Base-by-base conservation (phyloP, 2,329 filamentous ascomycete species). In the Gyromitra esculenta region DNA sequence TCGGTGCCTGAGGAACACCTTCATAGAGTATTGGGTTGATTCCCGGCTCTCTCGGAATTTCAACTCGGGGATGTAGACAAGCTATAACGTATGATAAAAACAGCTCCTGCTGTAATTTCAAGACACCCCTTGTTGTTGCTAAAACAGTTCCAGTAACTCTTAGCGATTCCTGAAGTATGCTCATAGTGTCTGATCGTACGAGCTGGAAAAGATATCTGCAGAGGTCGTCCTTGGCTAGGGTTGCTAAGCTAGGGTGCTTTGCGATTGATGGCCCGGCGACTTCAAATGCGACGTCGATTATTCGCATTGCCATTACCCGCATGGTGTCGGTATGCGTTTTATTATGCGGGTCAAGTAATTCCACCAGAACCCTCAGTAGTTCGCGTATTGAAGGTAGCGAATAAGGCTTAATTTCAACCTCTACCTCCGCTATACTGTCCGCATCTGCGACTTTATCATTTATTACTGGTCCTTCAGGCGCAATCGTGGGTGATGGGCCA, bases 141-240 rank as follows among this genome's bases (percentile, higher is more conserved):
- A 99, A 85, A 35, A 99, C 85, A 3, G 96, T 99, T 15, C 94
- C 93, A 0, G 95, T 92, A 66, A 99, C 96, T 77, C 95, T 91
- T 21, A 99, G 86, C 1, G 96, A 96, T 83, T 97, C 94, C 82
- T 97, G 94, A 15, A 99, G 86, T 73, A 99, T 93, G 9, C 93
- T 91, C 89, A 98, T 96, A 81, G 97, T 98, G 81, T 99, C 96
- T 5, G 94, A 97, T 75, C 95, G 89, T 52, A 98, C 94, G 37
- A 99, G 88, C 84, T 99, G 96, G 85, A 99, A 99, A 8, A 99
- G 87, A 83, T 97, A 93, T 78, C 93, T 92, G 83, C 96, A 99
- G 31, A 99, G 86, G 31, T 94, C 93, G 83, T 99, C 95, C 83
- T 97, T 94, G 0, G 96, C 96, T 72, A 99, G 88, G 3, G 88